phyloP scores from a whole-genome alignment of 192 early-diverging fungal genomes.

The Entomortierella chlamydospora region DNA sequence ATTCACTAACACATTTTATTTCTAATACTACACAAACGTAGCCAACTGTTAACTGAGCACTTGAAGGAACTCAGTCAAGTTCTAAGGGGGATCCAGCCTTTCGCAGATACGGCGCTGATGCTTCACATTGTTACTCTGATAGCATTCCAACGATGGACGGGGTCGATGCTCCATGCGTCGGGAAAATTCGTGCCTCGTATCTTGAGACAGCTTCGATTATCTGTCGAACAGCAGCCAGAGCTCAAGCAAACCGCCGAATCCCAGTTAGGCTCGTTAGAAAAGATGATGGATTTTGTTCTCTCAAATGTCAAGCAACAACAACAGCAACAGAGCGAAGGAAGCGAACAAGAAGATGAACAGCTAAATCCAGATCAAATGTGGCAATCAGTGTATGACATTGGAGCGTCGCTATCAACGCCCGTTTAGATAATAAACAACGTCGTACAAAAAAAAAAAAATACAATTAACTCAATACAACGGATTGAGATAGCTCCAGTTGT shows the following conservation, averaged over 20 bases:
- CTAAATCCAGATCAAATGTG: constrained; percentile 3
- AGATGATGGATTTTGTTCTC: constrained; percentile 15
- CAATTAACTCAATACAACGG: background rate
- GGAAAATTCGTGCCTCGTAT: constrained; percentile 49
- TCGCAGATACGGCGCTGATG: constrained; percentile 26
- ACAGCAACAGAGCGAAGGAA: background rate
- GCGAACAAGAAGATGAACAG: background rate
- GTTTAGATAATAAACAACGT: background rate
- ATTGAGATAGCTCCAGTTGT: background rate
- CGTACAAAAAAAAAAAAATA: no score
- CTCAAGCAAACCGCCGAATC: background rate
- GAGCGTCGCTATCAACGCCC: background rate
- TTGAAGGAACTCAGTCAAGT: constrained; percentile 16
- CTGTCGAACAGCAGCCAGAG: constrained; percentile 7
- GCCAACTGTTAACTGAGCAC: constrained; percentile 12
- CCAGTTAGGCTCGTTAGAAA: constrained; percentile 25
- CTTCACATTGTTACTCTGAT: constrained; percentile 46
- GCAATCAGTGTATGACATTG: constrained; percentile 14
- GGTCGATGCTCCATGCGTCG: constrained; percentile 45
- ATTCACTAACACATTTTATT: background rate
- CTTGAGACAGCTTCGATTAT: constrained; percentile 31
- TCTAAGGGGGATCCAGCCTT: constrained; percentile 11
- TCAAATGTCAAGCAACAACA: constrained; percentile 30
- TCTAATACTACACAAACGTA: background rate
- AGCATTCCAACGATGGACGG: constrained; percentile 37